A percentile compares a stretch with the other conserved stretches of the same genome.
Evolutionary conservation across 2,329 filamentous ascomycete genomes (phyloP).

Genomic region (Ophiostoma australiae): DNA sequence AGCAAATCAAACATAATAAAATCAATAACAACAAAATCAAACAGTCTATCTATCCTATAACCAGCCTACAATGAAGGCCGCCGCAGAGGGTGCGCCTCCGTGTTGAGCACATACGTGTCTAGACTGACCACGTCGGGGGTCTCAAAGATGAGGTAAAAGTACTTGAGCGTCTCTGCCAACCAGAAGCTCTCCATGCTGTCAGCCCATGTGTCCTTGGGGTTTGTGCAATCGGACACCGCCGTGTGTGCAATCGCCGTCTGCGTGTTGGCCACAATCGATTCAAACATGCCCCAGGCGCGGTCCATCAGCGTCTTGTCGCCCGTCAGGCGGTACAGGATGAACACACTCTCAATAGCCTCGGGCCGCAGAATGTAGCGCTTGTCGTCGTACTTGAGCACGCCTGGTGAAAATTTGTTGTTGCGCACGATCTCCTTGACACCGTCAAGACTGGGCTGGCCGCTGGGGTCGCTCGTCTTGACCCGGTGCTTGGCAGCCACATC

Average conservation of each 20-base stretch:
- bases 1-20: neutral
- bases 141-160: conserved; percentile 60
- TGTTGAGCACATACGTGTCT: conserved; percentile 59
- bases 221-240: conserved; percentile 51
- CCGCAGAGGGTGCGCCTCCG: conserved; percentile 50
- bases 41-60: neutral
- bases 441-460: conserved; percentile 27
- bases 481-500: conserved; percentile 23
- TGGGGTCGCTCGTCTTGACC: conserved; percentile 1
- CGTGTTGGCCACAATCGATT: conserved; percentile 48
- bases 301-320: conserved; percentile 61
- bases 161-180: conserved; percentile 64
- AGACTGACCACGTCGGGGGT: conserved; percentile 55
- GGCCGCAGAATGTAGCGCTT: conserved; percentile 62
- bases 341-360: conserved; percentile 76
- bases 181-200: conserved; percentile 69
- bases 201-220: conserved; percentile 43
- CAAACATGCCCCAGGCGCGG: conserved; percentile 71
- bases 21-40: neutral
- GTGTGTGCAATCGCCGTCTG: conserved; percentile 49
- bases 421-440: conserved; percentile 38
- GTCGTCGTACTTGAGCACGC: conserved; percentile 54
- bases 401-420: conserved; percentile 44
- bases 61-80: conserved; percentile 27
- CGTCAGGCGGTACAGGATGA: conserved; percentile 70